phyloP scores from a whole-genome alignment of 2,329 filamentous ascomycete genomes.

The Trichoderma harzianum region DNA sequence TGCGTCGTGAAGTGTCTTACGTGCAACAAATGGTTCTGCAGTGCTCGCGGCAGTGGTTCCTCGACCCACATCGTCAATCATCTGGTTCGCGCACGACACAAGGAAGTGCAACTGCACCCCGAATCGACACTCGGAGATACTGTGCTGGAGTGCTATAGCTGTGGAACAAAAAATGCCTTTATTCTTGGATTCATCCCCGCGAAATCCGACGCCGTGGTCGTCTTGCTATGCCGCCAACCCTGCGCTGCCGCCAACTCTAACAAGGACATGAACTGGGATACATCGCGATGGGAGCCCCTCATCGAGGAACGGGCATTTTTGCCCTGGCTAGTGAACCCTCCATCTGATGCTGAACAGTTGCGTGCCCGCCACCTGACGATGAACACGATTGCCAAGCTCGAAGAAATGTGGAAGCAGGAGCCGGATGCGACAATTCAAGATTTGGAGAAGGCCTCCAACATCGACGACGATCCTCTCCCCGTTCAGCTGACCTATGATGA shows the following conservation, averaged over 20 bases:
- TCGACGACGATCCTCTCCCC: slow-evolving; percentile 92
- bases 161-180: slow-evolving; percentile 98
- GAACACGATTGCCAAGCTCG: slow-evolving; percentile 91
- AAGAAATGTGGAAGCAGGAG: slow-evolving; percentile 99
- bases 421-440: slow-evolving; percentile 83
- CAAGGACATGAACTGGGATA: slow-evolving; percentile 99
- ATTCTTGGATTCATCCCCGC: slow-evolving; percentile 96
- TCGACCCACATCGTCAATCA: slow-evolving; percentile 99
- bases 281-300: slow-evolving; percentile 92
- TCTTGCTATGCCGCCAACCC: slow-evolving; percentile 92
- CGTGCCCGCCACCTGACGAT: slow-evolving; percentile 89
- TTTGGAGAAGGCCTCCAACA: slow-evolving; percentile 83
- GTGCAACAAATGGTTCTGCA: slow-evolving; percentile 99
- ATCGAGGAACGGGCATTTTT: slow-evolving; percentile 96
- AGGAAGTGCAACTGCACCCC: slow-evolving; percentile 96
- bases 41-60: slow-evolving; percentile 90
- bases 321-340: slow-evolving; percentile 84
- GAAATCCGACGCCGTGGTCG: slow-evolving; percentile 97
- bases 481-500: slow-evolving; percentile 94
- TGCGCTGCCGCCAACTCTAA: slow-evolving; percentile 92
- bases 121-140: slow-evolving; percentile 92
- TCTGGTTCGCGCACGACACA: slow-evolving; percentile 92
- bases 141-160: slow-evolving; percentile 97
- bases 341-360: slow-evolving; percentile 92
- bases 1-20: slow-evolving; percentile 94